These are phyloP conservation scores for Rhynchospora breviuscula DNA, from an alignment of 176 grass and related monocot genomes.

Conservation along the genomic window DNA sequence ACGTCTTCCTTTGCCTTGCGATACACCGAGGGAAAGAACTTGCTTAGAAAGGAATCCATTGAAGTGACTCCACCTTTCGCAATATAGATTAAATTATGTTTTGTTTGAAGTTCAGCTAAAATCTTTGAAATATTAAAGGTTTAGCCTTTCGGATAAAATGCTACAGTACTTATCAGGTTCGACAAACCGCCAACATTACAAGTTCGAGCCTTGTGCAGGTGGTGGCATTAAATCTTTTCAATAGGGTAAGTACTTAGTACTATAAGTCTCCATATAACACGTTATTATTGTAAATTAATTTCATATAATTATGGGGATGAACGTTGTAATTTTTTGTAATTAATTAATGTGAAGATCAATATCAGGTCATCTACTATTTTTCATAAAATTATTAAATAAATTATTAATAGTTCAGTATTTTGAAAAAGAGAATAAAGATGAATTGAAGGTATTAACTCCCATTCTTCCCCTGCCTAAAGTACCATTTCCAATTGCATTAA, in stretches of 20 bases:
- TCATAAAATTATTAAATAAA: no score
- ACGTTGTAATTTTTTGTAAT: no score
- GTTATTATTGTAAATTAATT: no score
- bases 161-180: neutral
- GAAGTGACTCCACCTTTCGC: constrained; percentile 16
- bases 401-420: no score
- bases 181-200: neutral
- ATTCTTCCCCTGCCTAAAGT: neutral
- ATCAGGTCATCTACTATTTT: no score
- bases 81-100: neutral
- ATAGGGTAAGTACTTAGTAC: no score
- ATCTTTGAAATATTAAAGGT: neutral
- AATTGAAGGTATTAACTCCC: no score
- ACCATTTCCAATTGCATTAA: neutral
- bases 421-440: no score
- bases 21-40: constrained; percentile 22
- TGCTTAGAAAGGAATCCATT: constrained; percentile 16
- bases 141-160: neutral
- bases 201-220: neutral
- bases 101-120: neutral
- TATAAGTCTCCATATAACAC: no score
- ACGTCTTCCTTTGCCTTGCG: constrained; percentile 2
- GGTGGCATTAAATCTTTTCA: no score
- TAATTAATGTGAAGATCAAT: no score
- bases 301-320: no score